Percentiles rank a stretch among this genome's conserved stretches.
Conservation (phyloP, 345 rosid species). For the Rhodamnia rubescens region DNA sequence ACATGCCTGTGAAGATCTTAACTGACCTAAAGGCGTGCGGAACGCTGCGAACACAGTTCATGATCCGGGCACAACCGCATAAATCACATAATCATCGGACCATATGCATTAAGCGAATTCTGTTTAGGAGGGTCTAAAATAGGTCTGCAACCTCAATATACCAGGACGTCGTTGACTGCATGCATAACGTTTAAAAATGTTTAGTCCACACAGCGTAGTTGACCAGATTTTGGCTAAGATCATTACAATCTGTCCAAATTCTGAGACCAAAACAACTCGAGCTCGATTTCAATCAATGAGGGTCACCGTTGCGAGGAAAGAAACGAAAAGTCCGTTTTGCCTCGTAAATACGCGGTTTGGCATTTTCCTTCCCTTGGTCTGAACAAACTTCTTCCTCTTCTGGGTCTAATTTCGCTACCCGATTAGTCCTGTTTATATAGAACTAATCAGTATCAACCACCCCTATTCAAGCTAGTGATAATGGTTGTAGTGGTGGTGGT, state of each 20-base stretch:
- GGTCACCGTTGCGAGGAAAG: neutral
- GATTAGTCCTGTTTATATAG: neutral
- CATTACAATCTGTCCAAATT: neutral
- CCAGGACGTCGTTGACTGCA: neutral
- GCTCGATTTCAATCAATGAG: neutral
- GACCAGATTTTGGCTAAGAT: neutral
- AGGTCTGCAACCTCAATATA: neutral
- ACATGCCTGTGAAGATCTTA: neutral
- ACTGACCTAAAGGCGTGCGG: neutral
- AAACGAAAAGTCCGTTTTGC: neutral
- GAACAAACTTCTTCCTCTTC: neutral
- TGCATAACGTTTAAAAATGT: neutral
- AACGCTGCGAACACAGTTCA: neutral
- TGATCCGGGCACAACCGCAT: neutral
- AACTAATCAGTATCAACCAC: neutral
- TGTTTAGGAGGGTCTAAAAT: neutral
- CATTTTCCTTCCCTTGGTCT: neutral
- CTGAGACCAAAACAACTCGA: neutral
- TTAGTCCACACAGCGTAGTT: neutral
- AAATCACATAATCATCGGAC: neutral
- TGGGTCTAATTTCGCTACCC: neutral
- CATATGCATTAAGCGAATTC: neutral
- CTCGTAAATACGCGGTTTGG: neutral
- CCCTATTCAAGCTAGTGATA: neutral
- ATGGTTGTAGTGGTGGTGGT: neutral